Base-by-base conservation (phyloP, 352 stramenopile species). In the Globisporangium paddicum region DNA sequence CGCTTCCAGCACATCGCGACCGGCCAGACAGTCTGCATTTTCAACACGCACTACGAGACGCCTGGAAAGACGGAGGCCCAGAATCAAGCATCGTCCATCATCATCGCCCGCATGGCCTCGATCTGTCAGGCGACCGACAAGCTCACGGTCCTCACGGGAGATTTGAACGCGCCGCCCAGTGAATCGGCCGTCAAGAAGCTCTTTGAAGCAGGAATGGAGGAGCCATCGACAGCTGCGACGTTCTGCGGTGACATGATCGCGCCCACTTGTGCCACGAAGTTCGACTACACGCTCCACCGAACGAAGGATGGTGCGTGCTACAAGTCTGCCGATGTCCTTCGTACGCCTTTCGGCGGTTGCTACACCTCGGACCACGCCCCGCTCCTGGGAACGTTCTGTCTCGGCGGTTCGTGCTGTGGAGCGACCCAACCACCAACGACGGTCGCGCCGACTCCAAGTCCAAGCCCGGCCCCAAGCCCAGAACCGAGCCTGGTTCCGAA, bases 1-100 rank as follows among this genome's bases (percentile, higher is more conserved):
- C 83, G 83, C 40, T 93, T 93, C 70, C 59, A 91, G 59, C 79
- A 91, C 61, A 71, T 74, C 53, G 61, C 57, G 16, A 80, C 73
- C 2, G 77, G 79, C 19, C 59, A 76, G 10, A 88, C 77, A 0
- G 78, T 90, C 7, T 93, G 83, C 30, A 58, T 93, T 26, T 59
- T 91, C 46, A 93, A 93, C 63, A 91, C 83, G 53, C 83, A 90
- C 72, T 93, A 86, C 57, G 83, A 93, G 67, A 93, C 79, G 2
- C 81, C 78, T 16, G 83, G 83, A 5, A 88, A 93, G 23, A 72
- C 87, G 25, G 71, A 86, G 41, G 80, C 80, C 11, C 82, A 93
- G 65, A 72, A 72, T 26, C 69, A 91, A 38, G 79, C 67, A 13
- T 81, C 81, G 2, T 67, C 77, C 26, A 86, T 93, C 63, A 82